Base-by-base conservation (phyloP, 192 early-diverging fungal species). In the Cladochytrium replicatum region DNA sequence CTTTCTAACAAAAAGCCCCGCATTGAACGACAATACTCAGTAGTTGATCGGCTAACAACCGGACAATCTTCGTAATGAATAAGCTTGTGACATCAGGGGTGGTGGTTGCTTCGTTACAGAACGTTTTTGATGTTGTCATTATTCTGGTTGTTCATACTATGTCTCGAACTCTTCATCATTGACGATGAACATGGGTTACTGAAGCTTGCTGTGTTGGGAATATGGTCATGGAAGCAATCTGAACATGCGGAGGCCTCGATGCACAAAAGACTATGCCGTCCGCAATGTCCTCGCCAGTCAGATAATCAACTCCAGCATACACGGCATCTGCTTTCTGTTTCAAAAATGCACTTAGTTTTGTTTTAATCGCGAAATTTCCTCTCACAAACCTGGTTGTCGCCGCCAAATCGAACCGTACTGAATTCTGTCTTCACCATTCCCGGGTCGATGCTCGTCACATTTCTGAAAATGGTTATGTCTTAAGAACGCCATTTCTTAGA, bases 371-470 rank as follows among this genome's bases (percentile, higher is more conserved):
- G 7, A 22, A 43, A 48, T n/a, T 60, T 46, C 61, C 30, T 54
- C 57, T 9, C n/a, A n/a, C n/a, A n/a, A n/a, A n/a, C n/a, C n/a
- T 34, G 42, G 37, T 67, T 59, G 52, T 74, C 71, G 28, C 90
- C 85, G 0, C 84, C 81, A 62, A 82, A 90, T 7, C 92, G 71
- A 4, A 95, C 75, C 11, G 85, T 66, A 9, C 80, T 84, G 76
- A 93, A 95, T 58, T 95, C 91, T 0, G 91, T 95, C 63, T 95
- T 83, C 3, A 91, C 90, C 74, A 82, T 74, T 2, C 64, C 54
- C 13, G 23, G n/a, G n/a, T n/a, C n/a, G n/a, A n/a, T n/a, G n/a
- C n/a, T 37, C 17, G 13, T 37, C 17, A 13, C 17, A 13, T 37
- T 37, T 37, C 17, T 37, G 17, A 37, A 13, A 13, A n/a, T 37